Evolutionary conservation across 257 asterid genomes (phyloP).

Genomic region (Ballota nigra): DNA sequence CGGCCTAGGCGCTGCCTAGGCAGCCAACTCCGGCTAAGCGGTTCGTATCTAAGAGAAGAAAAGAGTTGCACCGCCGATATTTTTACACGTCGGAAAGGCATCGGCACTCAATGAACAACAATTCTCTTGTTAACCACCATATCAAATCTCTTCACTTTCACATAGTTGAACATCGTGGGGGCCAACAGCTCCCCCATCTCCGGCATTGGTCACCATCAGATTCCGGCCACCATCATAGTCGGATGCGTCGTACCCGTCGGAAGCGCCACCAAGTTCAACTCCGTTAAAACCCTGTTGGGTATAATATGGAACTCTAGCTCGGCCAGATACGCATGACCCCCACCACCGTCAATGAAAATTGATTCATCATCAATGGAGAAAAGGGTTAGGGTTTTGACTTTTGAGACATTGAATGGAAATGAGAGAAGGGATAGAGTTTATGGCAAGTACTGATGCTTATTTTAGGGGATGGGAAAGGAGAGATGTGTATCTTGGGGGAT

Average conservation of each 20-base stretch:
- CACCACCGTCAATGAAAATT: constrained; percentile 50
- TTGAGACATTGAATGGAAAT: too few species aligned
- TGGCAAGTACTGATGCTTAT: too few species aligned
- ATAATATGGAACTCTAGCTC: constrained; percentile 62
- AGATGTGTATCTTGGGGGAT: too few species aligned
- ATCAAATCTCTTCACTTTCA: constrained; percentile 47
- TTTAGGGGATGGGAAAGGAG: too few species aligned
- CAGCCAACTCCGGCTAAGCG: too few species aligned
- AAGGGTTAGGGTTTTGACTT: constrained; percentile 54
- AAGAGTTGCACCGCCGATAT: background rate
- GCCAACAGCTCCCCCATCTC: constrained; percentile 57
- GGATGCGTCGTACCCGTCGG: constrained; percentile 41
- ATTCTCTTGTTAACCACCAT: constrained; percentile 56
- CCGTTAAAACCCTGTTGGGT: constrained; percentile 54
- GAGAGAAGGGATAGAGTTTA: too few species aligned
- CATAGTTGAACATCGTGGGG: constrained; percentile 69
- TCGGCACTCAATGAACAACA: constrained; percentile 63
- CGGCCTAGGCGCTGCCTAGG: too few species aligned
- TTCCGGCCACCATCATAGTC: constrained; percentile 55
- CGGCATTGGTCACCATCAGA: constrained; percentile 63
- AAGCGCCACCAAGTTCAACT: constrained; percentile 43
- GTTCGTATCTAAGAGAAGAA: too few species aligned
- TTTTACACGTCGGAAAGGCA: constrained; percentile 48
- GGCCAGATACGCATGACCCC: constrained; percentile 54
- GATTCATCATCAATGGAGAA: constrained; percentile 71